Base-by-base conservation (phyloP, 306 rosid genomes). In the Cicer yamashitae region DNA sequence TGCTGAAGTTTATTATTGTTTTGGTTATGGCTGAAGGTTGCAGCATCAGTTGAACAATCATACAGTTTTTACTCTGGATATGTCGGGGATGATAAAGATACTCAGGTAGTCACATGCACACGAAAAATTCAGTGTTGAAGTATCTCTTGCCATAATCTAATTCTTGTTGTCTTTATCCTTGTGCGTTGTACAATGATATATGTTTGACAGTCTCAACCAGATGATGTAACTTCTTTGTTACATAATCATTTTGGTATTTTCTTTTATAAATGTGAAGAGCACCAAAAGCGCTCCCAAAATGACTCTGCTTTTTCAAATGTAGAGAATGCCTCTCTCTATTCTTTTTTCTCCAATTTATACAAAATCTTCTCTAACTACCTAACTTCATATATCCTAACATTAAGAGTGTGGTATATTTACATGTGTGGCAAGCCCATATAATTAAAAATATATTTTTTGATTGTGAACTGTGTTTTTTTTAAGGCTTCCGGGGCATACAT, bases 401-500 rank as follows among this genome's bases (percentile, higher is more conserved):
- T 9, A 30, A 30, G 37, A 30, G 37, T 10, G 53, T 47, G n/a
- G 9, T n/a, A 51, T 14, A 58, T 12, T 58, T 73, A 73, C 57
- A 57, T 9, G 15, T 7, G 12, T 40, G 53, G 17, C 53, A 71
- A 54, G 61, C 41, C 48, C 50, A 14, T 74, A 47, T 37, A 50
- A 37, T 46, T 13, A 57, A 48, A 48, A 71, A 80, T 51, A 52
- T 76, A 50, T 58, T 18, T 63, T 74, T 25, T 61, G 39, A 74
- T 77, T 48, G 67, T 43, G 13, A 30, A 56, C 71, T 65, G 22
- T 30, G 6, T 46, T 48, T 46, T 67, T 40, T 53, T 43, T 57
- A 63, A 81, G 88, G 85, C 90, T 69, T 87, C 90, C 12, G 90
- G 90, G 64, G 90, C 90, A 45, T 84, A 87, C 9, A 81, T 87